phyloP scores from a whole-genome alignment of 2,329 filamentous ascomycete genomes.

The Claviceps pazoutovae region DNA sequence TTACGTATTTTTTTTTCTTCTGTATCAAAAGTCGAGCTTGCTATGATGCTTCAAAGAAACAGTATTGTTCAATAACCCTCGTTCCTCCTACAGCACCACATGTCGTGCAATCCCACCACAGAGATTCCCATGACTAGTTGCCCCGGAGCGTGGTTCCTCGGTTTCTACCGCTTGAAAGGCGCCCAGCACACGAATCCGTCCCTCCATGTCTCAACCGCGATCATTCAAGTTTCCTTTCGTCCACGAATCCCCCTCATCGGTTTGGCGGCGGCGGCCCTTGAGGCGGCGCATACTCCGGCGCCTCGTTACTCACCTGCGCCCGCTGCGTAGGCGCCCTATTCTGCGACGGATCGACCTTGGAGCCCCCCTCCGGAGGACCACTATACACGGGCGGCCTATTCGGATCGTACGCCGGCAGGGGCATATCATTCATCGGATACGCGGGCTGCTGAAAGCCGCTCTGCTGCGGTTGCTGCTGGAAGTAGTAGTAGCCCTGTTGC shows the following conservation, averaged over 20 bases:
- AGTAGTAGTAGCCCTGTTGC: constrained; percentile 14
- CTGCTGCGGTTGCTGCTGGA: constrained; percentile 12
- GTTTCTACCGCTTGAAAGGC: too few relatives aligned
- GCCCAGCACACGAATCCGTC: too few relatives aligned
- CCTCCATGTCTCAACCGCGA: too few relatives aligned
- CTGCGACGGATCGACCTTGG: constrained; percentile 42
- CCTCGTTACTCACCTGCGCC: constrained; percentile 12
- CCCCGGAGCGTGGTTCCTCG: too few relatives aligned
- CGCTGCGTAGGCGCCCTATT: constrained; percentile 14
- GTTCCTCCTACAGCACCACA: too few relatives aligned
- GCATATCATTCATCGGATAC: constrained; percentile 38
- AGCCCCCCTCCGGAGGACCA: constrained; percentile 29
- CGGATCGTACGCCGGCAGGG: constrained; percentile 45
- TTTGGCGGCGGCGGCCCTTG: constrained; percentile 31
- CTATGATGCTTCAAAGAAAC: too few relatives aligned
- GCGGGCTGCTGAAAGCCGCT: constrained; percentile 7
- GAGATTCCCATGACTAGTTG: too few relatives aligned
- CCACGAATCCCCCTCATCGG: neutral
- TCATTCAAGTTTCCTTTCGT: too few relatives aligned
- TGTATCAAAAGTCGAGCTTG: too few relatives aligned
- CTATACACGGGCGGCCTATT: constrained; percentile 43
- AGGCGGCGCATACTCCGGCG: constrained; percentile 26
- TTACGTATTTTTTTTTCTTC: too few relatives aligned
- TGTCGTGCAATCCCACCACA: too few relatives aligned
- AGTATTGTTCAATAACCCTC: too few relatives aligned